Base-by-base conservation (phyloP, 441 rosid genomes). In the Arabidopsis hybrid region DNA sequence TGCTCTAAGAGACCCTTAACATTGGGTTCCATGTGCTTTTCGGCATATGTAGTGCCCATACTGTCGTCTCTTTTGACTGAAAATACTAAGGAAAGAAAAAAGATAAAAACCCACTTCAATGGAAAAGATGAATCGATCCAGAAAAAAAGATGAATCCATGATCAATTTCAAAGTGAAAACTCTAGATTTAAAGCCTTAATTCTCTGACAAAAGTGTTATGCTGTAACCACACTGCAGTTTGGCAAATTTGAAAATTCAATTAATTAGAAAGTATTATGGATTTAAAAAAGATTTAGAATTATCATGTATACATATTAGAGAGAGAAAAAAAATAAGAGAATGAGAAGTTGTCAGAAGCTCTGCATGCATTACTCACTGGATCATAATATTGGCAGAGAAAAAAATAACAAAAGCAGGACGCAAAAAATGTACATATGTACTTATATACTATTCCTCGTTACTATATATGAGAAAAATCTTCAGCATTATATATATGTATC, bases 21-120 rank as follows among this genome's bases (percentile, higher is more conserved):
- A 75, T 73, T 79, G 74, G 91, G 85, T 85, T 85, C 86, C 90
- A 90, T 84, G 90, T 79, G 85, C 86, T 65, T 83, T 84, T 80
- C 56, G 73, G 79, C 72, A 72, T 76, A 60, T 72, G 65, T 60
- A 59, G 73, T 75, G 85, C 83, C 82, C 86, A 85, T 83, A 80
- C 85, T 77, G 82, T 76, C 62, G 7, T 65, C 66, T 56, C 85
- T 82, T 84, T 88, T 85, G 91, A 88, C 91, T 77, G 75, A 72
- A 55, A 38, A 69, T 26, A 46, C 32, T 46, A 39, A 64, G 55
- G 47, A 56, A 56, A 64, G 65, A 49, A 57, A 64, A 62, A 68
- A 68, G 55, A 60, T 43, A 18, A 38, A 68, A 63, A 50, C 69
- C 79, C 62, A 75, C 69, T 75, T 60, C 63, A 29, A 67, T 31